Conservation (phyloP, 164 flowering plant species). For the Hamamelis virginiana region DNA sequence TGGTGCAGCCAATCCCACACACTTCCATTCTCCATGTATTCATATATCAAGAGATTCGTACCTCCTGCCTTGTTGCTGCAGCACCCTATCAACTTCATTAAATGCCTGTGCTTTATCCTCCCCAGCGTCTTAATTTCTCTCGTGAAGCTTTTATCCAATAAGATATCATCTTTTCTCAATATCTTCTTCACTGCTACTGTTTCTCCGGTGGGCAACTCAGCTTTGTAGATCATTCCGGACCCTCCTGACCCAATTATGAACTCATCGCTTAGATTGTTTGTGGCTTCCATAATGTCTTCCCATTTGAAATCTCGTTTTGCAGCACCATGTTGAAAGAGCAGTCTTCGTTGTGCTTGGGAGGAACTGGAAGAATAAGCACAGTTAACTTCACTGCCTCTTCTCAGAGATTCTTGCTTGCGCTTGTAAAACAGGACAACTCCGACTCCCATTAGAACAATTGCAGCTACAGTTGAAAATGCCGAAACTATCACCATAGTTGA, state of each 20-base stretch:
- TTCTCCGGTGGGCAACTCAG: constrained; percentile 63
- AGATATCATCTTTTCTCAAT: constrained; percentile 55
- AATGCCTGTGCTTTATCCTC: constrained; percentile 87
- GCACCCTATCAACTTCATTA: constrained; percentile 80
- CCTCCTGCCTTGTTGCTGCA: constrained; percentile 56
- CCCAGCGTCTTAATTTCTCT: constrained; percentile 89
- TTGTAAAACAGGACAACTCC: constrained; percentile 39
- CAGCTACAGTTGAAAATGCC: constrained; percentile 47
- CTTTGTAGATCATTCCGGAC: constrained; percentile 81
- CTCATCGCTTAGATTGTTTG: constrained; percentile 71
- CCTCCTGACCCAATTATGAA: constrained; percentile 90
- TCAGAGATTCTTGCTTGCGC: constrained; percentile 30
- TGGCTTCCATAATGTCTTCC: constrained; percentile 89
- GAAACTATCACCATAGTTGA: constrained; percentile 46
- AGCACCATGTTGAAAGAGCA: constrained; percentile 41
- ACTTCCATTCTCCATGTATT: constrained; percentile 96
- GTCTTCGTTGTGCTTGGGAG: constrained; percentile 51
- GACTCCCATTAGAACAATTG: constrained; percentile 41
- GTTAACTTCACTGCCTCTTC: constrained; percentile 34
- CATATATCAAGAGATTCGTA: constrained; percentile 71
- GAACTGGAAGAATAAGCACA: constrained; percentile 61
- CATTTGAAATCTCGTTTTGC: constrained; percentile 60
- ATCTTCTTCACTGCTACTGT: constrained; percentile 90
- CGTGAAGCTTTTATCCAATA: constrained; percentile 66
- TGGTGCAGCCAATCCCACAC: constrained; percentile 93